Evolutionary conservation across 2,329 filamentous ascomycete genomes (phyloP).

Genomic region (Neofusicoccum sp.): DNA sequence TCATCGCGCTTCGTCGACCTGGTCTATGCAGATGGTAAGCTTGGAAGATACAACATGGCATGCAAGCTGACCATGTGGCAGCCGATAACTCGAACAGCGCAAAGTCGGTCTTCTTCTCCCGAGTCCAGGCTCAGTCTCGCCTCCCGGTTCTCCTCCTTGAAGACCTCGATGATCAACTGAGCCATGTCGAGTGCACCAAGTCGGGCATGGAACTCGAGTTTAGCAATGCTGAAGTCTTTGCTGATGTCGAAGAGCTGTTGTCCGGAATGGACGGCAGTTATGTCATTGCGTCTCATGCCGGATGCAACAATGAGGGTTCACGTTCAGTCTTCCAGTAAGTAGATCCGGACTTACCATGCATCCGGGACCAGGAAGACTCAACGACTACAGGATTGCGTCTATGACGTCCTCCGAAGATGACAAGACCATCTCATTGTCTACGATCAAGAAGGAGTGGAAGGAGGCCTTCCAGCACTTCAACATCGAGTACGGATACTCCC

Average conservation of each 20-base stretch:
- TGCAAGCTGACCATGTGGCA: slow-evolving; percentile 20
- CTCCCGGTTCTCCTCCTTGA: slow-evolving; percentile 35
- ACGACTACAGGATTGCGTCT: slow-evolving; percentile 25
- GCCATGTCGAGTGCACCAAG: slow-evolving; percentile 29
- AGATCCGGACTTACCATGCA: background rate
- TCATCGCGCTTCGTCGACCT: slow-evolving; percentile 30
- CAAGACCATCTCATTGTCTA: slow-evolving; percentile 27
- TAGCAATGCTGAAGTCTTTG: slow-evolving; percentile 25
- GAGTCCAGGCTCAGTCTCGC: slow-evolving; percentile 32
- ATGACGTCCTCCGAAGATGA: slow-evolving; percentile 26
- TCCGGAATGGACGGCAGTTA: slow-evolving; percentile 26
- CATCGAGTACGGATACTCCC: slow-evolving; percentile 33
- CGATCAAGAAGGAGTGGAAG: slow-evolving; percentile 28
- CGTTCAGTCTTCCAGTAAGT: slow-evolving; percentile 34
- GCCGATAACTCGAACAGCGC: slow-evolving; percentile 27
- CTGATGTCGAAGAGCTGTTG: slow-evolving; percentile 29
- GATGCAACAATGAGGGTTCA: slow-evolving; percentile 38
- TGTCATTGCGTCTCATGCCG: slow-evolving; percentile 38
- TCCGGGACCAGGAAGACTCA: background rate
- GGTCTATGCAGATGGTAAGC: slow-evolving; percentile 35
- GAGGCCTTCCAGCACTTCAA: slow-evolving; percentile 31
- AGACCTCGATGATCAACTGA: slow-evolving; percentile 36
- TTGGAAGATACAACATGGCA: background rate
- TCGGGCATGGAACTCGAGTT: slow-evolving; percentile 32
- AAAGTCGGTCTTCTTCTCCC: slow-evolving; percentile 33